These are phyloP conservation scores for Pythium scleroteichum DNA, from an alignment of 352 stramenopile species.

Conservation along the genomic window DNA sequence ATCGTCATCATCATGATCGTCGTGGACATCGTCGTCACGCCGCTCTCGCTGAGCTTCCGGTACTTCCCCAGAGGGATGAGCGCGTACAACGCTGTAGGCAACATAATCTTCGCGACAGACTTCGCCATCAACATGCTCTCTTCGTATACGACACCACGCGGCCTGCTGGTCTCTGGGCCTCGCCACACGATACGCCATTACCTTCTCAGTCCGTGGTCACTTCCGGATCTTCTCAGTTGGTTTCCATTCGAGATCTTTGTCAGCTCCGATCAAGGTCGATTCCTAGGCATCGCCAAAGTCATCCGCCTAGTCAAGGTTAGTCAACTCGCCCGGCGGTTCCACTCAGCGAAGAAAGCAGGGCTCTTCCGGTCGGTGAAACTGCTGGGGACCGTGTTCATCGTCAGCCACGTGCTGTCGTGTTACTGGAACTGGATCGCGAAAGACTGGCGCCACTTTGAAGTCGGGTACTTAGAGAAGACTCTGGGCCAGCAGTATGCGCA, in stretches of 20 bases:
- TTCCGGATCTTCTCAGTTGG: conserved; percentile 69
- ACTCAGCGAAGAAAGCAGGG: conserved; percentile 67
- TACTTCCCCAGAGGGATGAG: conserved; percentile 33
- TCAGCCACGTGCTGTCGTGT: conserved; percentile 62
- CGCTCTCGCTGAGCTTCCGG: conserved; percentile 54
- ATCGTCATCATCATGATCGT: conserved; percentile 63
- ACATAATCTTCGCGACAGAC: conserved; percentile 55
- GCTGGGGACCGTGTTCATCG: conserved; percentile 54
- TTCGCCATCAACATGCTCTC: conserved; percentile 63
- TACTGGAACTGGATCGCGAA: conserved; percentile 63
- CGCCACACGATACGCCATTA: conserved; percentile 48
- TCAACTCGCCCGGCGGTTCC: conserved; percentile 50
- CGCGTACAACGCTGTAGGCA: conserved; percentile 42
- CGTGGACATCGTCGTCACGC: conserved; percentile 58
- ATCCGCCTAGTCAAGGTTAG: conserved; percentile 70
- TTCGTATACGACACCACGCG: conserved; percentile 54
- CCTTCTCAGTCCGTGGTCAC: conserved; percentile 51
- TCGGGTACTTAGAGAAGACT: conserved; percentile 29
- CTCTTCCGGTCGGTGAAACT: conserved; percentile 57
- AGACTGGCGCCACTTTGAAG: conserved; percentile 43
- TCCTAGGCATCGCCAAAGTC: conserved; percentile 69
- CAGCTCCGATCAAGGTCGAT: conserved; percentile 33
- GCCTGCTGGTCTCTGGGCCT: conserved; percentile 50
- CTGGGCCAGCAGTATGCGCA: conserved; percentile 50
- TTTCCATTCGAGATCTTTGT: conserved; percentile 64